Evolutionary conservation across 805 yeast species (phyloP).

Genomic region (Kuraishia piskuri): DNA sequence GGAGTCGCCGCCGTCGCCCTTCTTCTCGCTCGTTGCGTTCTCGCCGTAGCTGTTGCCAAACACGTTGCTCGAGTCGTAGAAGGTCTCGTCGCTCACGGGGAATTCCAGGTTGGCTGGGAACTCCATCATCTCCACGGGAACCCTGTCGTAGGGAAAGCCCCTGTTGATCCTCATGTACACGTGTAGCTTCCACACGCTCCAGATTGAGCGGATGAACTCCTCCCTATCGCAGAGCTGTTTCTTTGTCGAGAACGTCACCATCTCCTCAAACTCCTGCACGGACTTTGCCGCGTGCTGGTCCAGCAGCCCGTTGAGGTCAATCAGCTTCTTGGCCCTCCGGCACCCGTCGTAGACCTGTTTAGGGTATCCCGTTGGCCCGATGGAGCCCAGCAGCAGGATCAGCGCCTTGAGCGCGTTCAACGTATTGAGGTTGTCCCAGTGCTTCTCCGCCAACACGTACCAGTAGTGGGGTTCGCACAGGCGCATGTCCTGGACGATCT

Average conservation of each 20-base stretch:
- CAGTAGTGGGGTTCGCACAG: slow-evolving; percentile 26
- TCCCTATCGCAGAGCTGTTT: slow-evolving; percentile 23
- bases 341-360: slow-evolving; percentile 19
- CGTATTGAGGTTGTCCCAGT: slow-evolving; percentile 21
- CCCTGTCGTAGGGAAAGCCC: slow-evolving; percentile 25
- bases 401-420: slow-evolving; percentile 18
- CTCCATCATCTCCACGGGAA: slow-evolving; percentile 12
- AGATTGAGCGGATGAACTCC: slow-evolving; percentile 24
- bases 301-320: slow-evolving; percentile 6
- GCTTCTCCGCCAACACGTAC: slow-evolving; percentile 24
- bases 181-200: slow-evolving; percentile 30
- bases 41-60: neutral
- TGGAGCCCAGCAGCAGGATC: slow-evolving; percentile 19
- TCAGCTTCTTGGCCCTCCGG: slow-evolving; percentile 12
- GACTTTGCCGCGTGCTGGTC: neutral
- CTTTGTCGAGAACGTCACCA: slow-evolving; percentile 19
- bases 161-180: slow-evolving; percentile 23
- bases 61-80: slow-evolving; percentile 12
- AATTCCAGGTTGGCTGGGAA: slow-evolving; percentile 25
- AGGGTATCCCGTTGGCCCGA: slow-evolving; percentile 20
- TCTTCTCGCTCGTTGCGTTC: neutral
- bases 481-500: slow-evolving; percentile 12
- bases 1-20: neutral
- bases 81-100: slow-evolving; percentile 23
- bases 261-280: slow-evolving; percentile 16